Conservation (phyloP, 1,139 yeast genomes). For the Taphrina flavorubra region DNA sequence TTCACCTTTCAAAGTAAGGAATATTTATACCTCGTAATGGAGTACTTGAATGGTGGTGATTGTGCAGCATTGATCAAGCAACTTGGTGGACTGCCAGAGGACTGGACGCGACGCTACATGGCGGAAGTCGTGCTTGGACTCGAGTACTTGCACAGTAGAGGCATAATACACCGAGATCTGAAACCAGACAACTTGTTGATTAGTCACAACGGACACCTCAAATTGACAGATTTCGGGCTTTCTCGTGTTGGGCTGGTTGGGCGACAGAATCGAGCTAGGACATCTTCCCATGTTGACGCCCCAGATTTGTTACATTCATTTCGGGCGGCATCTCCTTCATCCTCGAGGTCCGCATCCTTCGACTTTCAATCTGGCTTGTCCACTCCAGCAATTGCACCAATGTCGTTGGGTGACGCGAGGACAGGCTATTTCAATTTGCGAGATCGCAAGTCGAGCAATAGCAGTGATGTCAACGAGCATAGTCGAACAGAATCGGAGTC, state of each 20-base stretch:
- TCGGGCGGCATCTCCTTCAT: conserved; percentile 16
- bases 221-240: conserved; percentile 92
- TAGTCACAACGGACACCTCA: conserved; percentile 84
- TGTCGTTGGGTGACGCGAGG: conserved; percentile 22
- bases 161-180: conserved; percentile 86
- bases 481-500: conserved; percentile 17
- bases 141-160: conserved; percentile 82
- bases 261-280: conserved; percentile 63
- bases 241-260: conserved; percentile 88
- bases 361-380: conserved; percentile 43
- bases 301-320: conserved; percentile 34
- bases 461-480: conserved; percentile 9
- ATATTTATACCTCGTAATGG: conserved; percentile 91
- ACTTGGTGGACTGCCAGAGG: conserved; percentile 77
- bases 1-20: conserved; percentile 89
- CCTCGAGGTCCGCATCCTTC: conserved; percentile 39
- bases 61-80: conserved; percentile 83
- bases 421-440: conserved; percentile 36
- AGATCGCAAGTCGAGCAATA: conserved; percentile 24
- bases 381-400: conserved; percentile 43
- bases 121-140: conserved; percentile 93
- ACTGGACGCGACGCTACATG: conserved; percentile 82
- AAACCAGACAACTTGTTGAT: conserved; percentile 93
- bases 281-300: conserved; percentile 47
- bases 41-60: conserved; percentile 94